Percentiles rank a stretch among this genome's conserved stretches.
Evolutionary conservation across 768 basidiomycete species (phyloP).

Genomic region (Coprinopsis marcescibilis): DNA sequence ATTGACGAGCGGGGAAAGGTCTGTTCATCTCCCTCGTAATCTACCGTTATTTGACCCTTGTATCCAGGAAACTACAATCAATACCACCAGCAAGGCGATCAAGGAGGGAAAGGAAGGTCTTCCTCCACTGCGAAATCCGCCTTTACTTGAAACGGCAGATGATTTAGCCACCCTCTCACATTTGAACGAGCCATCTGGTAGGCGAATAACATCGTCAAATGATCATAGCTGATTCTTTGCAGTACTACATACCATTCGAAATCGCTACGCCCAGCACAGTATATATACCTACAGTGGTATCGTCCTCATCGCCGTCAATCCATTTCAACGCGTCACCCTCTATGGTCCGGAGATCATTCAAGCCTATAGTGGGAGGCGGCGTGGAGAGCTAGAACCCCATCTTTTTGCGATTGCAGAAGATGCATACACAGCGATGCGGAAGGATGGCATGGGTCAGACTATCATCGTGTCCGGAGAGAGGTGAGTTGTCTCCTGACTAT

Average conservation of each 20-base stretch:
- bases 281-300: conserved; percentile 99
- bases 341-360: conserved; percentile 98
- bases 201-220: conserved; percentile 15
- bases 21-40: conserved; percentile 14
- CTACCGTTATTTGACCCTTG: conserved; percentile 9
- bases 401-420: conserved; percentile 99
- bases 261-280: conserved; percentile 94
- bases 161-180: conserved; percentile 97
- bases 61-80: conserved; percentile 67
- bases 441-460: conserved; percentile 91
- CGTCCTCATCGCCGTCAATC: conserved; percentile 97
- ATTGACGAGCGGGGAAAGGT: conserved; percentile 93
- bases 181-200: conserved; percentile 96
- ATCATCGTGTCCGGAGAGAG: conserved; percentile 99
- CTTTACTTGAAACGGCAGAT: conserved; percentile 92
- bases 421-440: conserved; percentile 96
- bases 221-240: conserved; percentile 5
- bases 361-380: conserved; percentile 85
- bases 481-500: conserved; percentile 36
- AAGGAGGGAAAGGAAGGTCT: conserved; percentile 74
- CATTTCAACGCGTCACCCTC: conserved; percentile 94
- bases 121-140: conserved; percentile 94
- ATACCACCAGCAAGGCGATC: conserved; percentile 76
- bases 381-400: conserved; percentile 96
- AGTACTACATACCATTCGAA: conserved; percentile 96